phyloP scores from a whole-genome alignment of 768 basidiomycete species.

The Rhodotorula toruloides region DNA sequence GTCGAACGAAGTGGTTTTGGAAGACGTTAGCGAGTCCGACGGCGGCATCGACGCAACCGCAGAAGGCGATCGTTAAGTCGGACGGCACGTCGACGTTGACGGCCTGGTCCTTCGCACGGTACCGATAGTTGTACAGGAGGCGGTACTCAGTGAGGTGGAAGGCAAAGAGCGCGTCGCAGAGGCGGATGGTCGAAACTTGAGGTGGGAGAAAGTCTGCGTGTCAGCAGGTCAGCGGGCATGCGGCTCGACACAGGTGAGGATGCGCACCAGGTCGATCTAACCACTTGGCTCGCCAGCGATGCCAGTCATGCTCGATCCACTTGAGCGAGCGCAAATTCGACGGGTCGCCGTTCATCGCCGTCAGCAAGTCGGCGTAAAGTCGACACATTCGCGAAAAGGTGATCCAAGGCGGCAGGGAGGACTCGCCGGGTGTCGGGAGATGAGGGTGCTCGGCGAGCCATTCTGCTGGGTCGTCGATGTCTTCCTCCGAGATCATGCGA shows the following conservation, averaged over 20 bases:
- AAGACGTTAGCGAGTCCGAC: neutral
- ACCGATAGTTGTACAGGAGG: too few species aligned
- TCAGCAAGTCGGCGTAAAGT: neutral
- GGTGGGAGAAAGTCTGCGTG: neutral
- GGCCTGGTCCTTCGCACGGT: neutral
- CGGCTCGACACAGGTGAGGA: neutral
- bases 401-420: neutral
- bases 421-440: neutral
- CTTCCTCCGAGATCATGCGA: conserved; percentile 2
- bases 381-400: neutral
- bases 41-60: neutral
- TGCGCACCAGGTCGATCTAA: neutral
- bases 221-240: neutral
- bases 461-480: neutral
- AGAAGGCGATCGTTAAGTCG: neutral
- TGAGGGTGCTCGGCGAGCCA: neutral
- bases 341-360: neutral
- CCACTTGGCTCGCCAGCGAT: neutral
- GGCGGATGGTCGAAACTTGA: neutral
- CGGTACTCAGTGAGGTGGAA: neutral
- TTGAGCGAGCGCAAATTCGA: neutral
- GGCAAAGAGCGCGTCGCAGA: neutral
- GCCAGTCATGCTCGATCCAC: neutral
- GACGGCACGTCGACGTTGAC: neutral
- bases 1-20: neutral